These are phyloP conservation scores for Marasmius tenuissimus DNA, from an alignment of 1,284 basidiomycete species.

Conservation along the genomic window DNA sequence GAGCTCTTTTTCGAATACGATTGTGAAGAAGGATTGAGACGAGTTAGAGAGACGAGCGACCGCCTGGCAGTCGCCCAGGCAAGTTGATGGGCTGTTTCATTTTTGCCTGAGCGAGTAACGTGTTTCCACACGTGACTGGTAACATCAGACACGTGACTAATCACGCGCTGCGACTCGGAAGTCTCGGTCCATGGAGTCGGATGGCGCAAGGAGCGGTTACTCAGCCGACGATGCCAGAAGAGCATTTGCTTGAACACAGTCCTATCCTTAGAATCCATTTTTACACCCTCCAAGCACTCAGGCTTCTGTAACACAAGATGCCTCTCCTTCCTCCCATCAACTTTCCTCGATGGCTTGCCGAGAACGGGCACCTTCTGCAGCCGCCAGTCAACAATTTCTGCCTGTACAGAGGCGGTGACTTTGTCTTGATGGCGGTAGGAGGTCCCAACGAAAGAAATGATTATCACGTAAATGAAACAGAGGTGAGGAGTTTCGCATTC, in stretches of 20 bases:
- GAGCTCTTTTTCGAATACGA: not conserved
- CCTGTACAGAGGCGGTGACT: conserved; percentile 82
- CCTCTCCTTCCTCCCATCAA: conserved; percentile 74
- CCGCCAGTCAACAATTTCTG: conserved; percentile 94
- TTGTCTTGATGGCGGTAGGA: conserved; percentile 89
- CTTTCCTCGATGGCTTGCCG: conserved; percentile 81
- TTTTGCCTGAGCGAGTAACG: too few species aligned
- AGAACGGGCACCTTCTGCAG: conserved; percentile 77
- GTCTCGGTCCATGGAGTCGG: too few species aligned
- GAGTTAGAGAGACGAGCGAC: too few species aligned
- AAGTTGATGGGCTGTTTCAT: too few species aligned
- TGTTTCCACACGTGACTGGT: too few species aligned
- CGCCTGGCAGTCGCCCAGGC: too few species aligned
- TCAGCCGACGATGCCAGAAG: too few species aligned
- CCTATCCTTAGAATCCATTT: conserved; percentile 11
- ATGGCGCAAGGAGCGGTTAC: too few species aligned
- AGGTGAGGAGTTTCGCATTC: conserved; percentile 40
- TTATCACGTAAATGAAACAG: conserved; percentile 92
- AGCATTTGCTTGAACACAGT: not conserved
- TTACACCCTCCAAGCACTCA: conserved; percentile 5
- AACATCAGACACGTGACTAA: too few species aligned
- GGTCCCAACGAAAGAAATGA: conserved; percentile 92
- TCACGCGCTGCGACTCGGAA: too few species aligned
- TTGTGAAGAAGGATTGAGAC: too few species aligned
- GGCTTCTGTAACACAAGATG: conserved; percentile 36